Evolutionary conservation across 345 rosid genomes (phyloP), one percentile per base, ranked within the genome.

Genomic region (Dipteronia dyeriana): DNA sequence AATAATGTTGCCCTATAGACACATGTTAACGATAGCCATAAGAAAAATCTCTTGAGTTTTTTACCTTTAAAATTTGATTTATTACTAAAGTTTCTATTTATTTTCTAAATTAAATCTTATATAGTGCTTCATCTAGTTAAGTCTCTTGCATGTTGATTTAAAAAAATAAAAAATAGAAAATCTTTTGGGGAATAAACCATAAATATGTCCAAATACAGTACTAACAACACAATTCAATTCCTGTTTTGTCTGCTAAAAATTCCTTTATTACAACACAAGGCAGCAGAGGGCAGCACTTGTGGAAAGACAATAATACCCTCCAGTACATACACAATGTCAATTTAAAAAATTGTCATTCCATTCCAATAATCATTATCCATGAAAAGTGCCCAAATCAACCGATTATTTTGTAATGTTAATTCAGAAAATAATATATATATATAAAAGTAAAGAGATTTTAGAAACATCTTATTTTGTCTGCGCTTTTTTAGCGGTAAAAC

Each of bases 201-300:
- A 75, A 80, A 75, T 75, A 63, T 0, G 9, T 25, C 5, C 1
- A 54, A 75, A 22, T 47, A n/a, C 12, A 64, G 20, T 53, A 49
- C 61, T 9, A 16, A 13, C 7, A 39, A 43, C 20, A n/a, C 17
- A 61, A 41, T n/a, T n/a, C n/a, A n/a, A 26, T 68, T 17, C 54
- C 3, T 20, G 67, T 68, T 34, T 62, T 49, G 43, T 57, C 54
- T 62, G 39, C 26, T 4, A 26, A 80, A 49, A 64, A 75, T 64
- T 80, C 76, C 63, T 80, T 75, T 63, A 54, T 70, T 80, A 41
- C 67, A 75, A 70, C 61, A 47, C 72, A 80, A 41, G 82, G 5
- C 47, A 75, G 75, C 67, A 17, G 4, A 16, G 66, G 0, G 66
- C 53, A 23, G 53, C 22, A 22, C 9, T 39, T 10, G 3, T 19